Conservation (phyloP, 352 stramenopile genomes). For the Globisporangium orthogonon region DNA sequence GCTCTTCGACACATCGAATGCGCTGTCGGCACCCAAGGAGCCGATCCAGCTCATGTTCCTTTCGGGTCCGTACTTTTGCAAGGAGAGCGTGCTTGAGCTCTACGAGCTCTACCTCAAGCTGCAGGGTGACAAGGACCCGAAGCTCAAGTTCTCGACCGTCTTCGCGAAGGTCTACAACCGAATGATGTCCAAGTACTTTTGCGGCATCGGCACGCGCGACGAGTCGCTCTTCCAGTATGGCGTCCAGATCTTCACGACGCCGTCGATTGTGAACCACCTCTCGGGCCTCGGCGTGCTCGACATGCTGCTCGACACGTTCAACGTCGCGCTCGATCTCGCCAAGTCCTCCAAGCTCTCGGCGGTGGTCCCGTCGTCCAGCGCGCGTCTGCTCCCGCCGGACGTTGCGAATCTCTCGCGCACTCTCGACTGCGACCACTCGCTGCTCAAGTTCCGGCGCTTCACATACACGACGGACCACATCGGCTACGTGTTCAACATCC, state of each 20-base stretch:
- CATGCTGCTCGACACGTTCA: constrained; percentile 73
- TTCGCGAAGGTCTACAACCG: constrained; percentile 83
- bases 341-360: constrained; percentile 33
- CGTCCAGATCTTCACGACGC: constrained; percentile 93
- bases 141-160: constrained; percentile 88
- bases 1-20: constrained; percentile 42
- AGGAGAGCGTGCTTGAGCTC: constrained; percentile 86
- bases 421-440: constrained; percentile 87
- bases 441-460: constrained; percentile 92
- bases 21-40: constrained; percentile 37
- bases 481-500: constrained; percentile 94
- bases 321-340: constrained; percentile 64
- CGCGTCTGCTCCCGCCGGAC: constrained; percentile 13
- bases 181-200: constrained; percentile 87
- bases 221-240: constrained; percentile 90
- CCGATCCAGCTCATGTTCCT: constrained; percentile 89
- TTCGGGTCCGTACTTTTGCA: constrained; percentile 93
- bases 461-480: constrained; percentile 91
- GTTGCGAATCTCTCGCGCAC: constrained; percentile 25
- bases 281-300: constrained; percentile 57
- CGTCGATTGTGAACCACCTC: constrained; percentile 77
- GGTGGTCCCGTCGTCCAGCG: constrained; percentile 15
- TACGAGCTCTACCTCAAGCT: constrained; percentile 94
- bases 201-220: constrained; percentile 83
- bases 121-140: constrained; percentile 92